Evolutionary conservation across 2,329 filamentous ascomycete genomes (phyloP), one percentile per base, ranked within the genome.

Genomic region (Diaporthe sp.): DNA sequence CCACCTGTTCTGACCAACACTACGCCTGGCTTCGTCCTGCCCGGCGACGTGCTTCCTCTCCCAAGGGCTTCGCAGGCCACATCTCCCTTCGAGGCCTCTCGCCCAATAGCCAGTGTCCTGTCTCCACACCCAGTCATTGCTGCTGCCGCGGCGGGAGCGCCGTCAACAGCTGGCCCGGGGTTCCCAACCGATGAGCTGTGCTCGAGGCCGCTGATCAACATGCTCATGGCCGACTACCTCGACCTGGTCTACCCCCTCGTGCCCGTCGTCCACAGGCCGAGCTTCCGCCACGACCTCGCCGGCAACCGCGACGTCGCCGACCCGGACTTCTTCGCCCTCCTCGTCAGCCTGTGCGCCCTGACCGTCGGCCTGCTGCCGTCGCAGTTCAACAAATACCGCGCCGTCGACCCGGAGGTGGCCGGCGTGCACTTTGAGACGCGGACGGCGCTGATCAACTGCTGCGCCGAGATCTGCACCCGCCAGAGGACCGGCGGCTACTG

Each of bases 171-270:
- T 3, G 63, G 44, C 42, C 44, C 47, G 28, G 44, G 47, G 77
- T 80, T 78, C 17, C 79, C 77, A 4, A 81, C 80, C 9, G 80
- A 81, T 9, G 80, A 81, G 63, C 73, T 81, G 5, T 81, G 80
- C 44, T 80, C 80, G 3, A 77, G 80, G 8, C 55, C 65, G 4
- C 72, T 81, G 10, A 72, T 82, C 49, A 74, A 77, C 44, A 72
- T 72, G 28, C 76, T 82, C 57, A 77, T 82, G 68, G 74, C 76
- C 9, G 79, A 80, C 70, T 81, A 80, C 63, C 76, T 80, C 9
- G 79, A 81, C 42, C 78, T 80, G 12, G 67, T 81, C 75, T 80
- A 81, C 71, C 79, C 80, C 0, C 74, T 81, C 7, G 75, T 81
- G 3, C 80, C 80, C 7, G 77, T 81, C 58, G 77, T 81, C 5